Percentiles rank a stretch among this genome's conserved stretches.
Conservation (phyloP, 2,329 filamentous ascomycete species). For the Monilinia fructicola region DNA sequence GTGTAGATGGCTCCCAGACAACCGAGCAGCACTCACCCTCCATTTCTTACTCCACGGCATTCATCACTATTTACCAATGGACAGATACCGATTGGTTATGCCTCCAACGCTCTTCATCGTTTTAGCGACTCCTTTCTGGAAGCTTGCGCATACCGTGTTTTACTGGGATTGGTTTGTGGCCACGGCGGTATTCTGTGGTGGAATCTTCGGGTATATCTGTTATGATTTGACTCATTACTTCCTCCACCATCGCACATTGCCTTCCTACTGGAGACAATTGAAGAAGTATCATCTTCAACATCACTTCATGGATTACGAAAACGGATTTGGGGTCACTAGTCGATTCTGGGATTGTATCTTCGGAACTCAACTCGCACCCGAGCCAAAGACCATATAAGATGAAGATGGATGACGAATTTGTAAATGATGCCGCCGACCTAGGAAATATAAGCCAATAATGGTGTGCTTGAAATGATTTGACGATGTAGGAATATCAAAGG, state of each 20-base stretch:
- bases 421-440: conserved; percentile 11
- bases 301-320: conserved; percentile 97
- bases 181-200: conserved; percentile 78
- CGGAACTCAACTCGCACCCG: conserved; percentile 70
- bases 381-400: conserved; percentile 32
- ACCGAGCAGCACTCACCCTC: conserved; percentile 77
- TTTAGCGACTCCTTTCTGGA: conserved; percentile 89
- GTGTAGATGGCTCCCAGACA: conserved; percentile 80
- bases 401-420: conserved; percentile 10
- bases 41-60: conserved; percentile 97
- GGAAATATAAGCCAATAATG: conserved; percentile 6
- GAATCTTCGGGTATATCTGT: conserved; percentile 91
- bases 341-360: conserved; percentile 94
- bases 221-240: conserved; percentile 99
- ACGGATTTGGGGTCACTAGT: conserved; percentile 95
- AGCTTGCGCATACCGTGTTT: conserved; percentile 79
- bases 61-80: conserved; percentile 99
- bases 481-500: conserved; percentile 28
- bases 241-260: conserved; percentile 90
- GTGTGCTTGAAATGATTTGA: conserved; percentile 29
- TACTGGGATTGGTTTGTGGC: conserved; percentile 82
- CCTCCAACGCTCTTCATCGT: conserved; percentile 82
- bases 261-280: conserved; percentile 82
- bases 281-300: conserved; percentile 98
- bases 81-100: conserved; percentile 96